Conservation (phyloP, 1,139 yeast species). For the Candida sp. region DNA sequence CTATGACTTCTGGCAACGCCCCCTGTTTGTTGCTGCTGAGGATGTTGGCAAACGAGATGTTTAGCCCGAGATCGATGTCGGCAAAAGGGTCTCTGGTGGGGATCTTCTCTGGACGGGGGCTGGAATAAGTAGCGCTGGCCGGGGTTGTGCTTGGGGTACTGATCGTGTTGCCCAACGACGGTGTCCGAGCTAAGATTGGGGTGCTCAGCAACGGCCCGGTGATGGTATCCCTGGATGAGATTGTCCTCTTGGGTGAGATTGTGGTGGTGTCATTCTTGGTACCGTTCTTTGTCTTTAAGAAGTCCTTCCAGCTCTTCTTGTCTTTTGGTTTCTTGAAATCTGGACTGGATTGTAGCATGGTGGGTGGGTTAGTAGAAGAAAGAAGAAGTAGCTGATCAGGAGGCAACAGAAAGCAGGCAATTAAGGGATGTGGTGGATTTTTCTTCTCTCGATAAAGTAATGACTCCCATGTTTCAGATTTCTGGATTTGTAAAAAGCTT, state of each 20-base stretch:
- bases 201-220: neutral
- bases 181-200: neutral
- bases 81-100: constrained; percentile 5
- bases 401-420: too few relatives aligned
- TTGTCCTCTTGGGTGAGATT: constrained; percentile 2
- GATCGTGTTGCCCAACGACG: neutral
- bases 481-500: neutral
- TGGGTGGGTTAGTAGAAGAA: neutral
- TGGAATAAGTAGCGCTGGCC: neutral
- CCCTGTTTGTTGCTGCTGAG: constrained; percentile 4
- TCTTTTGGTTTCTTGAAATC: constrained; percentile 3
- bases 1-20: neutral
- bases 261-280: constrained; percentile 4
- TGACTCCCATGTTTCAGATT: constrained; percentile 4
- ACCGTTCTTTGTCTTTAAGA: constrained; percentile 3
- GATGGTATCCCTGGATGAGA: neutral
- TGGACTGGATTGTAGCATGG: constrained; percentile 7
- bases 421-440: neutral
- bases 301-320: constrained; percentile 9
- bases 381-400: neutral
- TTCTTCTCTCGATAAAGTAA: neutral
- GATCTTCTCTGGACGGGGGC: constrained; percentile 3
- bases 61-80: constrained; percentile 3
- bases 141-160: constrained; percentile 8
- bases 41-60: constrained; percentile 14